Conservation (phyloP, 2,329 filamentous ascomycete species). For the Fusarium redolens region DNA sequence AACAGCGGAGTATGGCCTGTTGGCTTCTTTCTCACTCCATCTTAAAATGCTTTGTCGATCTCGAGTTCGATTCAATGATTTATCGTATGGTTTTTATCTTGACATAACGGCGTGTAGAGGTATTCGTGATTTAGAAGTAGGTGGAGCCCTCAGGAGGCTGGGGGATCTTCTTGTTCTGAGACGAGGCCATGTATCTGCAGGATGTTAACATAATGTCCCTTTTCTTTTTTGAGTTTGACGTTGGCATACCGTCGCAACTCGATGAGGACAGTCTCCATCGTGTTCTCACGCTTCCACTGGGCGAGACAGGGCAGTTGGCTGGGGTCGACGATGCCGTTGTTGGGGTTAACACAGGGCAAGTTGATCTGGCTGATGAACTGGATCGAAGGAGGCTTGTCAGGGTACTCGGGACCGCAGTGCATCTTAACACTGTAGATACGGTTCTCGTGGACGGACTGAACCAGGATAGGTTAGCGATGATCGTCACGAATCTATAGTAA, state of each 20-base stretch:
- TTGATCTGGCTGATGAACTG: constrained; percentile 96
- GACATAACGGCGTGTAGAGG: constrained; percentile 9
- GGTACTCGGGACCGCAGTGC: constrained; percentile 91
- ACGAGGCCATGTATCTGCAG: constrained; percentile 88
- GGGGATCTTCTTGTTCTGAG: constrained; percentile 91
- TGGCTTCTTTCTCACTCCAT: constrained; percentile 31
- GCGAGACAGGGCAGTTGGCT: constrained; percentile 85
- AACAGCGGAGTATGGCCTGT: constrained; percentile 25
- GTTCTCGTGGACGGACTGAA: constrained; percentile 93
- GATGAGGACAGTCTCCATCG: constrained; percentile 93
- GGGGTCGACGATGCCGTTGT: constrained; percentile 85
- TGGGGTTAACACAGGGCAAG: constrained; percentile 89
- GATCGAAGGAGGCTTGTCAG: constrained; percentile 87
- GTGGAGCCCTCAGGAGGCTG: constrained; percentile 88
- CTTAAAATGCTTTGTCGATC: constrained; percentile 9
- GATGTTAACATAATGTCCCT: background rate
- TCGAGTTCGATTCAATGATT: constrained; percentile 15
- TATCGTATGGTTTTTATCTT: constrained; percentile 16
- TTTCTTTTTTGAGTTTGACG: background rate
- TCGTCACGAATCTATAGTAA: background rate
- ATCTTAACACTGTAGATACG: constrained; percentile 99
- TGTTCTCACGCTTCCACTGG: constrained; percentile 92
- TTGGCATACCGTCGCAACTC: constrained; percentile 78
- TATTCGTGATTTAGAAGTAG: constrained; percentile 48
- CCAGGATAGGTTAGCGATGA: constrained; percentile 17